Conservation (phyloP, 768 basidiomycete genomes). For the Tricholoma matsutake region DNA sequence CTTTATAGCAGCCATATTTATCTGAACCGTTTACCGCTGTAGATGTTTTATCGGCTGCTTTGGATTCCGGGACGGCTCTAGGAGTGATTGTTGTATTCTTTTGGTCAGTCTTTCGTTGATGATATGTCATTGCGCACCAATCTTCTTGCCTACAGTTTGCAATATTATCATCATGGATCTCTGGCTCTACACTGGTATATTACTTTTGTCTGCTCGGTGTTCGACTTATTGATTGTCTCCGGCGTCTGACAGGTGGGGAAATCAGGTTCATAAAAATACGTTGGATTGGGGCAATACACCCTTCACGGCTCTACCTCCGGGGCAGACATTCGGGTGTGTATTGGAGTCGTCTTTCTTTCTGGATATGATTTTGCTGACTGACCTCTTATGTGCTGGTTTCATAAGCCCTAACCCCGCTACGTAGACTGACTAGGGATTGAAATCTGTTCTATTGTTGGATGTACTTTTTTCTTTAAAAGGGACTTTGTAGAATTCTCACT, state of each 20-base stretch:
- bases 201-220: slow-evolving; percentile 10
- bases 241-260: slow-evolving; percentile 34
- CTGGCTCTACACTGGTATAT: slow-evolving; percentile 37
- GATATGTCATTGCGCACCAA: background rate
- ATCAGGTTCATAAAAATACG: slow-evolving; percentile 23
- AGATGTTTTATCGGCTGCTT: slow-evolving; percentile 74
- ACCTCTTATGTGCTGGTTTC: background rate
- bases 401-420: background rate
- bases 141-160: slow-evolving; percentile 28
- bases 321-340: slow-evolving; percentile 28
- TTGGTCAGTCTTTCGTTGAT: slow-evolving; percentile 39
- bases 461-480: background rate
- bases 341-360: background rate
- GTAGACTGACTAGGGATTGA: background rate
- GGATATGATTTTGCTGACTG: background rate
- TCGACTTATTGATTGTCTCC: background rate
- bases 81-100: slow-evolving; percentile 70
- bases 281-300: slow-evolving; percentile 23
- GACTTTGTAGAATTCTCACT: background rate
- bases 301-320: slow-evolving; percentile 13
- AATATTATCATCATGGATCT: slow-evolving; percentile 41
- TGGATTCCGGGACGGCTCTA: slow-evolving; percentile 71
- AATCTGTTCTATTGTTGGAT: background rate
- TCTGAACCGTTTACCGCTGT: background rate
- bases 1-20: background rate